Conservation (phyloP, 495 filamentous ascomycete genomes). For the Podospora conica region DNA sequence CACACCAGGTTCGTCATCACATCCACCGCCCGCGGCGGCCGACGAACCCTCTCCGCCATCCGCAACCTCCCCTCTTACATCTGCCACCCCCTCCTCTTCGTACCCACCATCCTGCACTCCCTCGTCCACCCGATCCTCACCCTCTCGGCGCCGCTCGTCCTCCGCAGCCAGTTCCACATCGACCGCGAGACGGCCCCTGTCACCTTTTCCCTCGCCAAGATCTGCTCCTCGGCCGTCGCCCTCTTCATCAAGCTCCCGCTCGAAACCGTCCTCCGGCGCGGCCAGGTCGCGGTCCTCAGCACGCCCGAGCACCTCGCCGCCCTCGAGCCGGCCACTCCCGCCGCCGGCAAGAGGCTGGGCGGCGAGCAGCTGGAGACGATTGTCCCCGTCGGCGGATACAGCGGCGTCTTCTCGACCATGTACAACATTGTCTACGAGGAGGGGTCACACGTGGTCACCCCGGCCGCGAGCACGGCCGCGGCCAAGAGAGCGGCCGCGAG, state of each 20-base stretch:
- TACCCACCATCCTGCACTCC: constrained; percentile 81
- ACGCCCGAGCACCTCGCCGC: constrained; percentile 37
- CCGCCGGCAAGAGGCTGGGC: constrained; percentile 17
- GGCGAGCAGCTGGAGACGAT: constrained; percentile 54
- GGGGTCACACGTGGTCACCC: constrained; percentile 45
- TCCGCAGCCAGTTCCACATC: constrained; percentile 69
- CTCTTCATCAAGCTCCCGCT: constrained; percentile 80
- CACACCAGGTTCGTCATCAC: constrained; percentile 64
- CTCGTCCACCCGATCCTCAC: constrained; percentile 74
- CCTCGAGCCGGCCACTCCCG: constrained; percentile 32
- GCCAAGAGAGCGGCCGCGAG: constrained; percentile 13
- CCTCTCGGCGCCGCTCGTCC: constrained; percentile 71
- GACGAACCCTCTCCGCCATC: constrained; percentile 67
- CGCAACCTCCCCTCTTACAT: constrained; percentile 70
- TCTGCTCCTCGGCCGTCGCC: constrained; percentile 69
- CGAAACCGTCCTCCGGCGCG: constrained; percentile 84
- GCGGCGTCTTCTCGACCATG: constrained; percentile 79
- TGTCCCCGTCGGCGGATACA: constrained; percentile 67
- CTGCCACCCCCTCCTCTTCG: constrained; percentile 61
- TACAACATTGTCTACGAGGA: constrained; percentile 82
- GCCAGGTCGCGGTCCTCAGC: constrained; percentile 63
- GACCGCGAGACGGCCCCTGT: constrained; percentile 77
- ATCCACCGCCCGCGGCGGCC: constrained; percentile 61
- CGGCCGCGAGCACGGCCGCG: constrained; percentile 20
- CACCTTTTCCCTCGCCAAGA: constrained; percentile 69